Conservation (phyloP, 2,329 filamentous ascomycete genomes). For the Beauveria australis region DNA sequence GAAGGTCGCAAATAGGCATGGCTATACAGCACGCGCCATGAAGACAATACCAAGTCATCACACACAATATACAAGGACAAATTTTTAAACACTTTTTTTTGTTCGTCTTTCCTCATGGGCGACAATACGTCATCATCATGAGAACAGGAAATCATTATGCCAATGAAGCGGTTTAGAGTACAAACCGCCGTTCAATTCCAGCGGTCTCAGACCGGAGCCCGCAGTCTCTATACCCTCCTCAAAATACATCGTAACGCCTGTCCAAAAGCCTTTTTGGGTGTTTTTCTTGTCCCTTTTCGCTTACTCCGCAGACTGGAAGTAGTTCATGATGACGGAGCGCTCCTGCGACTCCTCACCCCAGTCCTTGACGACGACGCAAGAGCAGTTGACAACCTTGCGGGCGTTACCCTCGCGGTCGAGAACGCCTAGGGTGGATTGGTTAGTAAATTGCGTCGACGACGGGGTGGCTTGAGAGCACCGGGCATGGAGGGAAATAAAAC, state of each 20-base stretch:
- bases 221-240: conserved; percentile 31
- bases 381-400: conserved; percentile 99
- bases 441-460: conserved; percentile 6
- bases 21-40: not conserved
- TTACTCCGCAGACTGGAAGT: conserved; percentile 93
- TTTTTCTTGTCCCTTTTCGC: conserved; percentile 2
- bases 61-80: conserved; percentile 8
- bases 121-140: conserved; percentile 23
- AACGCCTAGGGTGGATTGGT: conserved; percentile 56
- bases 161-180: conserved; percentile 39
- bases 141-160: conserved; percentile 34
- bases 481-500: conserved; percentile 32
- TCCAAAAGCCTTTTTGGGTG: conserved; percentile 14
- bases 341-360: conserved; percentile 99
- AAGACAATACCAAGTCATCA: conserved; percentile 2
- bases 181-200: conserved; percentile 27
- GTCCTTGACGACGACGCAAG: conserved; percentile 98
- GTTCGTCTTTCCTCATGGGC: conserved; percentile 32
- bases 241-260: conserved; percentile 21
- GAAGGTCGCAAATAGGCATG: conserved; percentile 32
- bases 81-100: conserved; percentile 25
- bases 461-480: not conserved
- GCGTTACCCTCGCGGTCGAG: conserved; percentile 99
- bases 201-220: conserved; percentile 24
- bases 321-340: conserved; percentile 98